phyloP scores from a whole-genome alignment of 2,329 filamentous ascomycete genomes.

The Botrytis sinoallii region DNA sequence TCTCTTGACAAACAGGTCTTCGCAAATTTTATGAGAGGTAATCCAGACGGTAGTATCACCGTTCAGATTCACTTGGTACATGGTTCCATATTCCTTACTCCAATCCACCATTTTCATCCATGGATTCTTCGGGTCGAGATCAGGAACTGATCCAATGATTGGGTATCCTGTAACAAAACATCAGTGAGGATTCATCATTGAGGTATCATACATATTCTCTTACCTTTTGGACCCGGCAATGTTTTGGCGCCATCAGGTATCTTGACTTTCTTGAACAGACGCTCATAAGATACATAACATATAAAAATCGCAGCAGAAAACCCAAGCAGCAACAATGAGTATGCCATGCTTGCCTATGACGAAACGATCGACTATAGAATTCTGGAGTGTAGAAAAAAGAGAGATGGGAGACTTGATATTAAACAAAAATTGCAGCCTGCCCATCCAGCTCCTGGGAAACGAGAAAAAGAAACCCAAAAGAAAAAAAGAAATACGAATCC shows the following conservation, averaged over 20 bases:
- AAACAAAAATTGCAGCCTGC: background rate
- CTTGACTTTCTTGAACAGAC: conserved; percentile 9
- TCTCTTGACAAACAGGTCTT: conserved; percentile 43
- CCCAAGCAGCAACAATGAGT: conserved; percentile 8
- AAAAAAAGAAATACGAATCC: background rate
- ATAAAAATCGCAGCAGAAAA: conserved; percentile 4
- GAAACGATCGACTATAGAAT: background rate
- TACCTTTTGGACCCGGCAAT: conserved; percentile 25
- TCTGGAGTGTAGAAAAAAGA: background rate
- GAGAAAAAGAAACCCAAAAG: background rate
- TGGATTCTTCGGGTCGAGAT: conserved; percentile 32
- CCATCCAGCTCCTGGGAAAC: background rate
- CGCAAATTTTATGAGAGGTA: conserved; percentile 42
- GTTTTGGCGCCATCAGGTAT: conserved; percentile 21
- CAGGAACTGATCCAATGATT: conserved; percentile 23
- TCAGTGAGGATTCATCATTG: background rate
- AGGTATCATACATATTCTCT: background rate
- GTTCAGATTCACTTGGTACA: conserved; percentile 46
- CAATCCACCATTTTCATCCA: conserved; percentile 44
- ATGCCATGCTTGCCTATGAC: conserved; percentile 5
- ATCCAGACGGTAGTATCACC: conserved; percentile 41
- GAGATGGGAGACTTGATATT: background rate
- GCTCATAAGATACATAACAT: conserved; percentile 15
- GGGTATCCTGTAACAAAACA: conserved; percentile 19
- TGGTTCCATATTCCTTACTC: conserved; percentile 40